Conservation (phyloP, 2,329 filamentous ascomycete genomes). For the Trichoderma atrobrunneum region DNA sequence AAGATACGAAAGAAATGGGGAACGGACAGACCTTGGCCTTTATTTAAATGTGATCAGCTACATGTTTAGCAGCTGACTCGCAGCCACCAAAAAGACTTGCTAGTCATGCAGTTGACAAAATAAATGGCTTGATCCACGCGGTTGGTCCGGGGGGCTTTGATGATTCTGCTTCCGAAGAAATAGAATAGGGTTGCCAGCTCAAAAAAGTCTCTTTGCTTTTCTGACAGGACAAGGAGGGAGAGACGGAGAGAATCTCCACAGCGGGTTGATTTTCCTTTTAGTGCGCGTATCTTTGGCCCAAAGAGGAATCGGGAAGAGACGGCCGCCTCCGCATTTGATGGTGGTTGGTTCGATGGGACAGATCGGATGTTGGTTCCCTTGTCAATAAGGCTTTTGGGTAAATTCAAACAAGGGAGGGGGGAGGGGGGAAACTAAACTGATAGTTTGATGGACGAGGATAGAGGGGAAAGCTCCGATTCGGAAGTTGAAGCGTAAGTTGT, state of each 20-base stretch:
- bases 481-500: slow-evolving; percentile 1
- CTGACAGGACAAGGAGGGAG: not conserved
- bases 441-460: not conserved
- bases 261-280: not conserved
- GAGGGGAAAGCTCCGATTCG: not conserved
- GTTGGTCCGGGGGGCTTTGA: not conserved
- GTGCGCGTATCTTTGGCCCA: slow-evolving; percentile 18
- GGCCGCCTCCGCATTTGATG: slow-evolving; percentile 11
- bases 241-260: not conserved
- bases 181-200: not conserved
- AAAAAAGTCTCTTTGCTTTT: not conserved
- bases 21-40: not conserved
- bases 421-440: not conserved
- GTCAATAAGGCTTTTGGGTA: not conserved
- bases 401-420: not conserved
- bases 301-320: not conserved
- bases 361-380: not conserved
- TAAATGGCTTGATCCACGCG: not conserved
- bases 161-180: not conserved
- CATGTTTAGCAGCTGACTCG: not conserved
- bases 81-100: not conserved
- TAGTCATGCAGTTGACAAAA: not conserved
- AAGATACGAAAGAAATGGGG: not conserved
- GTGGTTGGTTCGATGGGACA: not conserved
- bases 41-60: not conserved